Percentiles rank a stretch among this genome's conserved stretches.
phyloP scores from a whole-genome alignment of 2,329 filamentous ascomycete species.

The Epichloe glyceriae region DNA sequence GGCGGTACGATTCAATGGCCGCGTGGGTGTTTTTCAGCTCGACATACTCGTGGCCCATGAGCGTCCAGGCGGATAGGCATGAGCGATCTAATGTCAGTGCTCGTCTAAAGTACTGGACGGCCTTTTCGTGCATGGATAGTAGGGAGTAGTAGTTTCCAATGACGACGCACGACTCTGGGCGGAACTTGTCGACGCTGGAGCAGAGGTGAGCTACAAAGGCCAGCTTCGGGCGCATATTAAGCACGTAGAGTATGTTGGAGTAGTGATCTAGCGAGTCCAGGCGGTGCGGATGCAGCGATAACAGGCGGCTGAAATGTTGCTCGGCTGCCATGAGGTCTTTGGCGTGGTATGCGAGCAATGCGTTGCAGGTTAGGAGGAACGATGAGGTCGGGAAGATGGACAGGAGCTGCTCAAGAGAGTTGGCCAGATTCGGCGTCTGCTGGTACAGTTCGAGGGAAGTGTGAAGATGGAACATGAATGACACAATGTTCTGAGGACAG shows the following conservation, averaged over 20 bases:
- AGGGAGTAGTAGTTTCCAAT: constrained; percentile 96
- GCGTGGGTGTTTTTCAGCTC: constrained; percentile 98
- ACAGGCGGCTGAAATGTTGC: constrained; percentile 59
- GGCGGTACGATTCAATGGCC: constrained; percentile 90
- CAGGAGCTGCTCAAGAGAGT: constrained; percentile 63
- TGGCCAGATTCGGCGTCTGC: constrained; percentile 61
- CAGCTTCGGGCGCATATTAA: constrained; percentile 75
- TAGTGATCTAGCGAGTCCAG: constrained; percentile 91
- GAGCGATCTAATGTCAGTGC: constrained; percentile 80
- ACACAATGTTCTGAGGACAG: constrained; percentile 81
- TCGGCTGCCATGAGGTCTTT: constrained; percentile 63
- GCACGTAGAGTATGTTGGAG: constrained; percentile 93
- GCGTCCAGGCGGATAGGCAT: constrained; percentile 90
- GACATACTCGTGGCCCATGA: constrained; percentile 98
- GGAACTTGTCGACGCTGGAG: constrained; percentile 85
- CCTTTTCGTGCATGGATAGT: constrained; percentile 91
- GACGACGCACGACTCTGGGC: constrained; percentile 91
- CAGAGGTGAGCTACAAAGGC: constrained; percentile 88
- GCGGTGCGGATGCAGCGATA: constrained; percentile 61
- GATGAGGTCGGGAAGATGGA: constrained; percentile 76
- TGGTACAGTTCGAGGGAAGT: constrained; percentile 88
- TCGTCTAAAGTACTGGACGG: constrained; percentile 92
- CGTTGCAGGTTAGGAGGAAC: constrained; percentile 82
- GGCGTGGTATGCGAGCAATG: constrained; percentile 78
- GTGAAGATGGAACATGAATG: constrained; percentile 86